phyloP scores from a whole-genome alignment of 2,329 filamentous ascomycete species.

The Alternaria brassicicola region DNA sequence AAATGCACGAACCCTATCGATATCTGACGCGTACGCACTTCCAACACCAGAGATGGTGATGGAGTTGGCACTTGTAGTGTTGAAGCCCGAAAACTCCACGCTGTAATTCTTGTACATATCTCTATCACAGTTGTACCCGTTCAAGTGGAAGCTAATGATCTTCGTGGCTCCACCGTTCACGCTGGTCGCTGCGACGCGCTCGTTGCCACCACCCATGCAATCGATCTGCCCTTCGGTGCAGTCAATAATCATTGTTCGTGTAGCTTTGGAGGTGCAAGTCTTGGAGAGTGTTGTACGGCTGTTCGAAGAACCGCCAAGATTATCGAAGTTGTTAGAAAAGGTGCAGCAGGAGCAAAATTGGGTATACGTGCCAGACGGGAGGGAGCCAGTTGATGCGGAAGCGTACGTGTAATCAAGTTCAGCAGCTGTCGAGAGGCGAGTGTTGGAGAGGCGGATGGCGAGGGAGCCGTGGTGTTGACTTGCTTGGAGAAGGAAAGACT shows the following conservation, averaged over 20 bases:
- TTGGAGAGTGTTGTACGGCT: constrained; percentile 25
- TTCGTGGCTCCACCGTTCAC: constrained; percentile 26
- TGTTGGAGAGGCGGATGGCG: constrained; percentile 24
- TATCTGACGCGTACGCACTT: constrained; percentile 19
- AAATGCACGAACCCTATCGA: constrained; percentile 20
- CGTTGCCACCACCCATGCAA: constrained; percentile 24
- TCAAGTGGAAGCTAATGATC: constrained; percentile 27
- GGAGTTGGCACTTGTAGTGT: constrained; percentile 21
- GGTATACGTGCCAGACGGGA: constrained; percentile 19
- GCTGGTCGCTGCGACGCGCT: constrained; percentile 24
- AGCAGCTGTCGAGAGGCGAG: constrained; percentile 14
- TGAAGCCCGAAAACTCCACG: constrained; percentile 25
- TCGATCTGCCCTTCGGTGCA: constrained; percentile 28
- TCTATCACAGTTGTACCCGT: constrained; percentile 26
- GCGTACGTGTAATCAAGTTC: constrained; percentile 23
- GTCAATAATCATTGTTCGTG: constrained; percentile 23
- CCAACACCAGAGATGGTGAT: constrained; percentile 21
- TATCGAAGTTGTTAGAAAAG: constrained; percentile 25
- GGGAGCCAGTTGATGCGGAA: constrained; percentile 22
- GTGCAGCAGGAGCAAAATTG: constrained; percentile 25
- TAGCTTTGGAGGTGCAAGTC: constrained; percentile 23
- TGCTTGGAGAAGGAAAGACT: constrained; percentile 22
- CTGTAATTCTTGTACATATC: constrained; percentile 22
- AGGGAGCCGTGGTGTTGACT: constrained; percentile 25
- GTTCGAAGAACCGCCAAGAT: constrained; percentile 22